Evolutionary conservation across 768 basidiomycete species (phyloP), one percentile per base, ranked within the genome.

Genomic region (Agaricus bisporus): DNA sequence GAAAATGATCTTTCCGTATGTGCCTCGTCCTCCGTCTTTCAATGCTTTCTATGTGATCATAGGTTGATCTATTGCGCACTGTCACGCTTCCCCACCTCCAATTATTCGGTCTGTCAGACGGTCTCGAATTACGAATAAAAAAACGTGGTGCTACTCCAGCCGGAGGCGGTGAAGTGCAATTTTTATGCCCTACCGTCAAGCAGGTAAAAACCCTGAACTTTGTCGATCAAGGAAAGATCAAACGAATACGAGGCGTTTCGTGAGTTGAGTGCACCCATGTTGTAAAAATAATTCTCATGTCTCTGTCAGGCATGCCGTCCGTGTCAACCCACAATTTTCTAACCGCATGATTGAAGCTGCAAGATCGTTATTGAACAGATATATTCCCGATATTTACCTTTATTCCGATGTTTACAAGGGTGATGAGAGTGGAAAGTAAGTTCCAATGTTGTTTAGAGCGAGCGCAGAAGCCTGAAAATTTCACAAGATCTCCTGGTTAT

Each of bases 361-460:
- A 15, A 85, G 97, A 37, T 94, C 91, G 2, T 77, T 99, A 20
- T 75, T 99, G 41, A 98, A 98, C 66, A 88, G 94, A 4, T 97
- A 90, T 67, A 97, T 98, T 55, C 95, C 97, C 36, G 97, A 99
- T 66, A 94, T 98, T 26, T 98, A 98, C 70, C 82, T 99, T 37
- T 95, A 98, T 67, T 95, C 97, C 3, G 97, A 99, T 59, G 94
- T 98, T 20, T 98, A 97, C 72, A 95, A 97, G 66, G 95, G 95
- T 6, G 90, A 91, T 15, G 97, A 98, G 57, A 94, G 92, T 59
- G 95, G 95, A 68, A 98, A 93, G 95, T 95, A 60, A 57, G 93
- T 72, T 4, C 7, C 26, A 9, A 12, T 15, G 15, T 20, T 20
- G 2, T 26, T n/a, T 26, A 26, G 3, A 11, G 9, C 26, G 5